These are phyloP conservation scores for Priceomyces melissophilus DNA, from an alignment of 805 yeast species.

Conservation along the genomic window DNA sequence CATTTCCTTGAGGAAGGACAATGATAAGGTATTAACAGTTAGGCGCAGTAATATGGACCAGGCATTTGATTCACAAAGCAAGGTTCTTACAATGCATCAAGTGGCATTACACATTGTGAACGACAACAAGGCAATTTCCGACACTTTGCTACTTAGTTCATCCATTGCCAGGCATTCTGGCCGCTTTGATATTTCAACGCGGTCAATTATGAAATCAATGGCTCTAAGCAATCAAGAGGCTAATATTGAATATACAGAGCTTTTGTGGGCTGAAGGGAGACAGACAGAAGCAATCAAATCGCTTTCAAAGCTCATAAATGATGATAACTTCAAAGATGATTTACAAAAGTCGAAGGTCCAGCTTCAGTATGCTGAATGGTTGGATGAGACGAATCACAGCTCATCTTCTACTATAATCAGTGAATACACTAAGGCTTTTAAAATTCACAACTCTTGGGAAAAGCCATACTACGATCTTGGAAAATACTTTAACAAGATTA, in stretches of 20 bases:
- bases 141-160: slow-evolving; percentile 58
- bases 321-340: slow-evolving; percentile 13
- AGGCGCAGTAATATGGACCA: slow-evolving; percentile 36
- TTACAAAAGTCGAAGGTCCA: slow-evolving; percentile 46
- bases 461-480: slow-evolving; percentile 81
- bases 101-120: slow-evolving; percentile 31
- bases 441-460: slow-evolving; percentile 60
- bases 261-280: slow-evolving; percentile 88
- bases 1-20: slow-evolving; percentile 9
- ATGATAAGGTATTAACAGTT: slow-evolving; percentile 20
- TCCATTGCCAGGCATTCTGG: slow-evolving; percentile 63
- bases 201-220: slow-evolving; percentile 61
- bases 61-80: slow-evolving; percentile 56
- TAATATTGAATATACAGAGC: slow-evolving; percentile 72
- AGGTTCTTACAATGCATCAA: slow-evolving; percentile 56
- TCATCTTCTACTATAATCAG: slow-evolving; percentile 68
- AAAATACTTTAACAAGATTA: slow-evolving; percentile 68
- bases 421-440: slow-evolving; percentile 61
- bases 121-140: slow-evolving; percentile 36
- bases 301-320: slow-evolving; percentile 41
- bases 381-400: slow-evolving; percentile 80
- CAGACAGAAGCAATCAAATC: slow-evolving; percentile 77
- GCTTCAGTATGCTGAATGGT: slow-evolving; percentile 81
- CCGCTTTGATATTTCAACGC: slow-evolving; percentile 69
- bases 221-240: slow-evolving; percentile 41